A percentile compares a stretch with the other conserved stretches of the same genome.
These are phyloP conservation scores for Camellia granthamiana DNA, from an alignment of 148 eudicot species.

Conservation along the genomic window DNA sequence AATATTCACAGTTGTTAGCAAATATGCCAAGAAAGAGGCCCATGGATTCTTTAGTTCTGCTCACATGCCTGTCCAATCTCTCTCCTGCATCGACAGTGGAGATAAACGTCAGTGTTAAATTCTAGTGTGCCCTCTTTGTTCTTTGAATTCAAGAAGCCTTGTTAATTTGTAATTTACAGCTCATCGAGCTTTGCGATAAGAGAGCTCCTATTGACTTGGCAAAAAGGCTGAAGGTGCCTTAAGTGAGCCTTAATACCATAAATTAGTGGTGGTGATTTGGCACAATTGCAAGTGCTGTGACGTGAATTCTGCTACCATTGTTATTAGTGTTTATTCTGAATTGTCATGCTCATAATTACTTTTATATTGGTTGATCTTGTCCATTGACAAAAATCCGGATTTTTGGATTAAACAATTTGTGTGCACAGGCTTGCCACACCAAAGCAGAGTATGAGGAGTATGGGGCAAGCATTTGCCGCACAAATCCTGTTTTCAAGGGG, in stretches of 20 bases:
- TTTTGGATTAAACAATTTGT: constrained; percentile 1
- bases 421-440: constrained; percentile 85
- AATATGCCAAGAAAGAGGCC: background rate
- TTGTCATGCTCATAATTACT: background rate
- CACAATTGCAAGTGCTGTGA: background rate
- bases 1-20: background rate
- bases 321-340: background rate
- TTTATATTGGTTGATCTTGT: background rate
- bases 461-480: constrained; percentile 97
- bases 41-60: background rate
- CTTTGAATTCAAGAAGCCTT: background rate
- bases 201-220: background rate
- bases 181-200: background rate
- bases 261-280: background rate
- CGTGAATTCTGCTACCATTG: background rate
- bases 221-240: background rate
- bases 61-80: background rate
- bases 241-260: background rate
- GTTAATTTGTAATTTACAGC: background rate
- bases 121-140: background rate
- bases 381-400: background rate
- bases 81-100: background rate
- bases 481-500: constrained; percentile 96
- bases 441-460: constrained; percentile 95
- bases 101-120: background rate